phyloP scores from a whole-genome alignment of 257 asterid species.

The Solanum verrucosum region DNA sequence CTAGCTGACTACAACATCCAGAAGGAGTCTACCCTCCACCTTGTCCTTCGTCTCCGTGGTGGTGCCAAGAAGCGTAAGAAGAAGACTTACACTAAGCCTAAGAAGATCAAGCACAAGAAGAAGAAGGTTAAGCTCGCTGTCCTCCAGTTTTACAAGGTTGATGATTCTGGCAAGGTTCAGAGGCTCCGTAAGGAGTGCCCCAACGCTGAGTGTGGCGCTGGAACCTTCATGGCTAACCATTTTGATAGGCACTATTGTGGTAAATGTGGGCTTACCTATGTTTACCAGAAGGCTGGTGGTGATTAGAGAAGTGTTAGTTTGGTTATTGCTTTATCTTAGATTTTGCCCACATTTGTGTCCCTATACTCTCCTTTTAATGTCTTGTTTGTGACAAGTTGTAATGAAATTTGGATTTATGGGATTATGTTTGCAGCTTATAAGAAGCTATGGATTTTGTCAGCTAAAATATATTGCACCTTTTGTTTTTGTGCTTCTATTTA shows the following conservation, averaged over 20 bases:
- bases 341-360: neutral
- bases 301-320: neutral
- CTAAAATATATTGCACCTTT: neutral
- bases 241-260: conserved; percentile 33
- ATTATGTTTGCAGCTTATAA: neutral
- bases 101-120: conserved; percentile 34
- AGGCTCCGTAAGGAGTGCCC: conserved; percentile 33
- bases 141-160: conserved; percentile 27
- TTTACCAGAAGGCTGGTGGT: conserved; percentile 36
- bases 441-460: neutral
- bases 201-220: conserved; percentile 32
- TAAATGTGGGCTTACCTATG: conserved; percentile 34
- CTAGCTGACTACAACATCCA: conserved; percentile 35
- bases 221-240: conserved; percentile 34
- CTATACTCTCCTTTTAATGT: neutral
- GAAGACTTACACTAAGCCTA: conserved; percentile 36
- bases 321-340: neutral
- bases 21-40: conserved; percentile 35
- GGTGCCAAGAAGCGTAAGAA: conserved; percentile 35
- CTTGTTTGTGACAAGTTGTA: neutral
- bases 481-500: neutral
- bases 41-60: conserved; percentile 33
- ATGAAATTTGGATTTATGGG: neutral
- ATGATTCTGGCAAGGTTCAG: conserved; percentile 30
- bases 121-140: conserved; percentile 32